These are phyloP conservation scores for Beauveria brongniartii DNA, from an alignment of 2,329 filamentous ascomycete species.

Conservation along the genomic window DNA sequence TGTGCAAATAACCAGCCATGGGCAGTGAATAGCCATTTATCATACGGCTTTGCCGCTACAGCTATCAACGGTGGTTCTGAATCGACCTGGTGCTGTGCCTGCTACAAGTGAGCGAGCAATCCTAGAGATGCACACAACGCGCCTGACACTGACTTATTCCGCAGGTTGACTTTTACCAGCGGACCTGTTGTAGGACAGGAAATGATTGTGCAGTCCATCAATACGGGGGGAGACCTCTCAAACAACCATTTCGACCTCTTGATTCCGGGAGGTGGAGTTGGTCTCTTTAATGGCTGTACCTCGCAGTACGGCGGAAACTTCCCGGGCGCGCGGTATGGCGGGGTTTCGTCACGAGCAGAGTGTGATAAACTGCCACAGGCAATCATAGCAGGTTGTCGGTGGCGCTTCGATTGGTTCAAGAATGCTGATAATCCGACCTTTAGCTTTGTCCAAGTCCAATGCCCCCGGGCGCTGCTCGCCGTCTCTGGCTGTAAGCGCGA, in stretches of 20 bases:
- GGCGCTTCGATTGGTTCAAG: slow-evolving; percentile 58
- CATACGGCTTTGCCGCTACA: slow-evolving; percentile 59
- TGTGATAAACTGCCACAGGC: slow-evolving; percentile 45
- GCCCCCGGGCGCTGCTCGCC: slow-evolving; percentile 39
- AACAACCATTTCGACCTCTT: slow-evolving; percentile 51
- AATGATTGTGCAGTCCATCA: slow-evolving; percentile 57
- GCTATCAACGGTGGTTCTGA: slow-evolving; percentile 47
- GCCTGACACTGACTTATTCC: too few species aligned
- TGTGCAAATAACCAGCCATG: slow-evolving; percentile 56
- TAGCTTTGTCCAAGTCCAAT: slow-evolving; percentile 47
- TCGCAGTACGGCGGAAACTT: slow-evolving; percentile 34
- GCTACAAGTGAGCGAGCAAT: slow-evolving; percentile 39
- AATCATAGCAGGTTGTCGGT: slow-evolving; percentile 51
- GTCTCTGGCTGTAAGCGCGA: slow-evolving; percentile 29
- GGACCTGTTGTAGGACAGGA: slow-evolving; percentile 49
- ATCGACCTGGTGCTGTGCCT: slow-evolving; percentile 57
- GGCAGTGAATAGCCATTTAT: slow-evolving; percentile 47
- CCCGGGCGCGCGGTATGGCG: slow-evolving; percentile 48
- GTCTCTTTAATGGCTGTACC: slow-evolving; percentile 45
- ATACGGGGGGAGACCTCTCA: slow-evolving; percentile 50
- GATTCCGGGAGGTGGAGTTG: slow-evolving; percentile 48
- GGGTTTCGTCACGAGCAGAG: slow-evolving; percentile 40
- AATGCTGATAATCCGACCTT: slow-evolving; percentile 50
- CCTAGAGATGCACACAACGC: not conserved
- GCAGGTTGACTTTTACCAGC: slow-evolving; percentile 39